Conservation (phyloP, 73 alveolate genomes). For the Paramecium octaurelia region DNA sequence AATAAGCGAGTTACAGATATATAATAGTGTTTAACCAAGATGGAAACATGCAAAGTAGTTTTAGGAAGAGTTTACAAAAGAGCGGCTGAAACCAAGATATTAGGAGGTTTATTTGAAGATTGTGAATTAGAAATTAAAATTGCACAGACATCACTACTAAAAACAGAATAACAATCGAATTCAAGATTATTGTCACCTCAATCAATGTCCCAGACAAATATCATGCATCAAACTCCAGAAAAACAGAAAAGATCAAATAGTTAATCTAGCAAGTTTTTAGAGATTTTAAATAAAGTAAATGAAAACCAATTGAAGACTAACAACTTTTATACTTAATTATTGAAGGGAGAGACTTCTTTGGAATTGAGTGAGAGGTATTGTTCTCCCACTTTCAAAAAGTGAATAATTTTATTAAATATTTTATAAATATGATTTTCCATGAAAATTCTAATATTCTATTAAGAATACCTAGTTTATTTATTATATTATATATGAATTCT, state of each 20-base stretch:
- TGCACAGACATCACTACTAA: background rate
- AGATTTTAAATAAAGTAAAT: background rate
- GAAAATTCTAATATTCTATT: background rate
- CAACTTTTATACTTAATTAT: background rate
- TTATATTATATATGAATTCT: too few relatives aligned
- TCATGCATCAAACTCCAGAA: background rate
- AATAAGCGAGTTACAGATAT: background rate
- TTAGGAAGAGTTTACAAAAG: background rate
- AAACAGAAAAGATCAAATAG: background rate
- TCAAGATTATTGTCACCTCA: background rate
- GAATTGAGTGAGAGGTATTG: background rate
- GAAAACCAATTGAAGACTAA: background rate
- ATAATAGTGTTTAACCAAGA: background rate
- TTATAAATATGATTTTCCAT: too few relatives aligned
- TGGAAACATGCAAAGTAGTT: background rate
- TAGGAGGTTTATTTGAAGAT: conserved; percentile 15
- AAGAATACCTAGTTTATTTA: too few relatives aligned
- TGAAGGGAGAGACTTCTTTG: background rate
- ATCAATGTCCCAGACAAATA: background rate
- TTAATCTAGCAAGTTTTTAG: background rate
- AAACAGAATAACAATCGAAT: background rate
- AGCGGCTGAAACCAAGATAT: background rate
- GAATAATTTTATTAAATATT: background rate
- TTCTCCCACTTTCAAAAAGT: background rate
- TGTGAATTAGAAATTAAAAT: background rate